Base-by-base conservation (phyloP, 2,329 filamentous ascomycete genomes). In the Penicillium concentricum region DNA sequence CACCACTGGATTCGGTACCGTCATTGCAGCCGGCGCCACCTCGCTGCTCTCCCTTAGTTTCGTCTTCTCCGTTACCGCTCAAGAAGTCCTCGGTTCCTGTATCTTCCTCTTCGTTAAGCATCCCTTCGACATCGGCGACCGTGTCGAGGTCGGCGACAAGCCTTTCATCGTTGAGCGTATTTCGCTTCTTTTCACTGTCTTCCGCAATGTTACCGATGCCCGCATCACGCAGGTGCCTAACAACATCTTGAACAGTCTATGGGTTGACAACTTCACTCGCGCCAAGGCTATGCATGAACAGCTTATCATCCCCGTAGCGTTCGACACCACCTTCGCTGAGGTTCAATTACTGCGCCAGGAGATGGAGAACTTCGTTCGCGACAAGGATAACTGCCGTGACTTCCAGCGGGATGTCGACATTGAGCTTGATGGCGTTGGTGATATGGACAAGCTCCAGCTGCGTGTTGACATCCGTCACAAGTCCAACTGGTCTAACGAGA, bases 31-130 rank as follows among this genome's bases (percentile, higher is more conserved):
- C 10, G 91, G 92, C 48, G 93, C 93, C 61, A 97, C 94, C 2
- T 89, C 94, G 0, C 82, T 99, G 41, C 85, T 99, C 10, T 97
- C 93, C 6, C 80, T 97, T n/a, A 97, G 93, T 4, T 99, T 99
- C 78, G 89, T 97, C 66, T 97, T 99, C 74, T 88, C 92, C 24
- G 88, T 89, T 54, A 97, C 92, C 1, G 88, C 89, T 4, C 92
- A 97, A 75, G 94, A 99, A 75, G 89, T 99, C 61, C 84, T 99
- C n/a, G 93, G 93, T 69, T 97, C 92, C 37, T 97, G 93, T 79
- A 96, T 99, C 69, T 99, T 99, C 80, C 80, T 99, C 1, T 99
- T 99, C 69, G 91, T 97, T 79, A 99, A 99, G 80, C 94, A 99
- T 73, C 93, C 94, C 0, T 97, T 90, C 73, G 94, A 99, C 72